Base-by-base conservation (phyloP, 1,284 basidiomycete genomes). In the Amylostereum chailletii region DNA sequence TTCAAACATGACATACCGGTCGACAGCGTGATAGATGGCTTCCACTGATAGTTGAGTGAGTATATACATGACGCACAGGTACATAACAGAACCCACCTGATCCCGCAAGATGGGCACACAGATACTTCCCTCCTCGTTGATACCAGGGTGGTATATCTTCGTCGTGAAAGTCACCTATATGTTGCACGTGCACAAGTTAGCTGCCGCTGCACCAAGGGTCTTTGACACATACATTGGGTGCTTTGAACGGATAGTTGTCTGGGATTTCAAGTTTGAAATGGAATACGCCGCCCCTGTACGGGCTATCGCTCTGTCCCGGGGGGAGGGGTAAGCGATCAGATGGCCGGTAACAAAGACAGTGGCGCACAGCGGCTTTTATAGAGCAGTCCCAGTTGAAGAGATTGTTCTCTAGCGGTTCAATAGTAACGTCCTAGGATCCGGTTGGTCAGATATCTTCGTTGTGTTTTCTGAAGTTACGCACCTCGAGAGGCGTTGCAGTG, bases 81-180 rank as follows among this genome's bases (percentile, higher is more conserved):
- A 11, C n/a, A 36, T 26, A 46, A 43, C 11, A 40, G 45, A 7
- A 69, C 84, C 53, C 57, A 90, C 90, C 74, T 93, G 85, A 62
- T 90, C 86, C 57, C 85, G 78, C 47, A 92, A 73, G 44, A 92
- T 74, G 36, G 87, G 85, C 30, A 91, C 78, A 62, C 88, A 91
- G 49, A 91, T 90, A 32, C 76, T 71, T 38, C 91, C 92, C 62
- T 95, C 90, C 52, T 92, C 89, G 56, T 94, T 93, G 62, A 95
- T 87, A 48, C 92, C 92, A 10, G 92, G 92, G 67, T 95, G 92
- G 62, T 94, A 94, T 51, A 93, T 86, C 72, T 86, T 91, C 37
- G 92, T 94, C 42, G 71, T 79, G 68, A 94, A 94, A 40, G 79
- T 81, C 52, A 94, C 85, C 91, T 94, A 51, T 33, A 48, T 34